Evolutionary conservation across 768 basidiomycete species (phyloP).

Genomic region (Boletus rex-veris): DNA sequence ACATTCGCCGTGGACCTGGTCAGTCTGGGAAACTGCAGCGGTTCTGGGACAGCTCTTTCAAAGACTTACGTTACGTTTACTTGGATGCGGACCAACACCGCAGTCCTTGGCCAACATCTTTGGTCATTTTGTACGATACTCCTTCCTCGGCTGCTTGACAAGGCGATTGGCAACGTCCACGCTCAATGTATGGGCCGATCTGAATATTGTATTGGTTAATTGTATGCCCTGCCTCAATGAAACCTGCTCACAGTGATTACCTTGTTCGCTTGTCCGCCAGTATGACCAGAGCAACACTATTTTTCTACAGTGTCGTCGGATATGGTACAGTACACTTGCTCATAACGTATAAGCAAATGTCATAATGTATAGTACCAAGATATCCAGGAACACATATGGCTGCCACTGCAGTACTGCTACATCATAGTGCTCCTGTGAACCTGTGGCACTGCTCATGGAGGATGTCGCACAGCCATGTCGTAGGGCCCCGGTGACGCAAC

Average conservation of each 20-base stretch:
- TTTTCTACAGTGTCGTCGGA: too few species aligned
- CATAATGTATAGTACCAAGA: too few species aligned
- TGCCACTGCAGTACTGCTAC: too few species aligned
- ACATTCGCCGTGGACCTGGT: slow-evolving; percentile 64
- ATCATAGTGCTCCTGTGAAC: too few species aligned
- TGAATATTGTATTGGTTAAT: neutral
- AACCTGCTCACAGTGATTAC: neutral
- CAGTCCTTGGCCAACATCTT: slow-evolving; percentile 64
- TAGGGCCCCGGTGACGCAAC: neutral
- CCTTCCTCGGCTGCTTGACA: slow-evolving; percentile 18
- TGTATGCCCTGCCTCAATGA: neutral
- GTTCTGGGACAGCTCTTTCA: slow-evolving; percentile 47
- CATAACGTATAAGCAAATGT: too few species aligned
- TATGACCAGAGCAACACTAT: neutral
- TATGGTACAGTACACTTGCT: too few species aligned
- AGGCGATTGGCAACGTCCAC: neutral
- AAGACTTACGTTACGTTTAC: slow-evolving; percentile 52
- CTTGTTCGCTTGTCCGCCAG: neutral
- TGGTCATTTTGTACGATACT: slow-evolving; percentile 48
- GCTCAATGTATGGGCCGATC: neutral
- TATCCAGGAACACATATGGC: too few species aligned
- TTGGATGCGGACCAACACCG: slow-evolving; percentile 48
- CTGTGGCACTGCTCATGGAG: slow-evolving; percentile 3
- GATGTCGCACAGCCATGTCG: too few species aligned
- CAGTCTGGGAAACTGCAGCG: slow-evolving; percentile 62